Conservation (phyloP, 345 rosid genomes). For the Ceriops zippeliana region DNA sequence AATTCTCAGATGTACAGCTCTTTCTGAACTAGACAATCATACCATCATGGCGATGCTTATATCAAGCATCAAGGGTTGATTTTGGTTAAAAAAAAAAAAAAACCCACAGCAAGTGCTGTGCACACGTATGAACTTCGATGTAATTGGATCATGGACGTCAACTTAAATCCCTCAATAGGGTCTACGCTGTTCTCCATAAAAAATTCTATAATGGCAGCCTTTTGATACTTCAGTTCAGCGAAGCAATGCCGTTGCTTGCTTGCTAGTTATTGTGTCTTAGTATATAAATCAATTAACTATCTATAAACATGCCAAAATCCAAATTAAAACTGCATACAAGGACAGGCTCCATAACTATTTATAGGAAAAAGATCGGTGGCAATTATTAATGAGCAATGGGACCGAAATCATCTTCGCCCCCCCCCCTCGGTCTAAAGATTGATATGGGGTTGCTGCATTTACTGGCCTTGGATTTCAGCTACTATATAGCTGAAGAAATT, state of each 20-base stretch:
- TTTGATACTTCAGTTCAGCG: background rate
- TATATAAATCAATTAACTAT: background rate
- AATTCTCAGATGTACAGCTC: background rate
- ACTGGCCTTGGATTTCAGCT: constrained; percentile 6
- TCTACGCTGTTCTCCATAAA: background rate
- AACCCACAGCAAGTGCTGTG: background rate
- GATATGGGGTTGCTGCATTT: constrained; percentile 3
- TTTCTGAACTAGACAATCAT: background rate
- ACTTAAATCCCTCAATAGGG: background rate
- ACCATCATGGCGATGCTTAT: background rate
- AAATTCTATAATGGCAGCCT: background rate
- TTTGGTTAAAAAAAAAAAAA: too few relatives aligned
- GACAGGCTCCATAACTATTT: constrained; percentile 5
- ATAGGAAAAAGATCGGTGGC: background rate
- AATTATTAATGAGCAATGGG: background rate
- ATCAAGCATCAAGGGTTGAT: too few relatives aligned
- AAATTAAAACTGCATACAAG: background rate
- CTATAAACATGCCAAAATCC: background rate
- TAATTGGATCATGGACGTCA: background rate
- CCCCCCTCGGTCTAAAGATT: background rate
- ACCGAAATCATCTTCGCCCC: background rate
- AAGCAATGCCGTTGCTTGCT: background rate
- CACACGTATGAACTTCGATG: background rate
- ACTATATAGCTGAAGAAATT: constrained; percentile 5
- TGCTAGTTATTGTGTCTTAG: background rate